These are phyloP conservation scores for Ascochyta koolunga DNA, from an alignment of 2,329 filamentous ascomycete species.

Conservation along the genomic window DNA sequence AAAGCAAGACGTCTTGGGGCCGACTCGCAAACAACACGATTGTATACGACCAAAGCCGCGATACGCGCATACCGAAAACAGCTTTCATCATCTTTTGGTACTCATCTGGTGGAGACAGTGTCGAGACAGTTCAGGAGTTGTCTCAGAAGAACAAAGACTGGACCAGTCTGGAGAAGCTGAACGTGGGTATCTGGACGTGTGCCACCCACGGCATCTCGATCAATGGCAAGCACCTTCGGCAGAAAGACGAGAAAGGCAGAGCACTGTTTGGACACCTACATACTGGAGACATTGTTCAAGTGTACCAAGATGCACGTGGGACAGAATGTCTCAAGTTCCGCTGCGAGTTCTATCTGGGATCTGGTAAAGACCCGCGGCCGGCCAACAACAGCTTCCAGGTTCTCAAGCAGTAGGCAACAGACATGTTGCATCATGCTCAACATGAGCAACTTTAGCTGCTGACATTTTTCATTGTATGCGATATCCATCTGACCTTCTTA, in stretches of 20 bases:
- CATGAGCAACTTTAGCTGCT: not conserved
- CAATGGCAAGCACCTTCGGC: constrained; percentile 72
- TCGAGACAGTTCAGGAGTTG: constrained; percentile 60
- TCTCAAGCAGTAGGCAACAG: not conserved
- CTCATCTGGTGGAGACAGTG: constrained; percentile 70
- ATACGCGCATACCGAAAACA: constrained; percentile 79
- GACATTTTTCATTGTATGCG: not conserved
- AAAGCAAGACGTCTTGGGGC: constrained; percentile 77
- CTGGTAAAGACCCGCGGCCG: constrained; percentile 38
- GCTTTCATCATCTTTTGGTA: constrained; percentile 72
- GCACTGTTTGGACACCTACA: constrained; percentile 70
- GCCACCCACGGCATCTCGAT: constrained; percentile 76
- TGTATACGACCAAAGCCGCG: constrained; percentile 65
- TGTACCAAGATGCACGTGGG: constrained; percentile 63
- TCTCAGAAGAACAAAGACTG: constrained; percentile 58
- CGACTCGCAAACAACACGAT: constrained; percentile 72
- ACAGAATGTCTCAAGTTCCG: constrained; percentile 49
- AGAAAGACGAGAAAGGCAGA: constrained; percentile 58
- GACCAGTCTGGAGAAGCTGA: constrained; percentile 60
- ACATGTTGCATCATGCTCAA: not conserved
- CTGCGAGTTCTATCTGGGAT: constrained; percentile 52
- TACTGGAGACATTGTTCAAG: constrained; percentile 76
- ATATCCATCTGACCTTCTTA: constrained; percentile 13
- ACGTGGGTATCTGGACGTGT: constrained; percentile 79
- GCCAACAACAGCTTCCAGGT: constrained; percentile 34